Base-by-base conservation (phyloP, 1,284 basidiomycete species). In the Puccinia novopanici region DNA sequence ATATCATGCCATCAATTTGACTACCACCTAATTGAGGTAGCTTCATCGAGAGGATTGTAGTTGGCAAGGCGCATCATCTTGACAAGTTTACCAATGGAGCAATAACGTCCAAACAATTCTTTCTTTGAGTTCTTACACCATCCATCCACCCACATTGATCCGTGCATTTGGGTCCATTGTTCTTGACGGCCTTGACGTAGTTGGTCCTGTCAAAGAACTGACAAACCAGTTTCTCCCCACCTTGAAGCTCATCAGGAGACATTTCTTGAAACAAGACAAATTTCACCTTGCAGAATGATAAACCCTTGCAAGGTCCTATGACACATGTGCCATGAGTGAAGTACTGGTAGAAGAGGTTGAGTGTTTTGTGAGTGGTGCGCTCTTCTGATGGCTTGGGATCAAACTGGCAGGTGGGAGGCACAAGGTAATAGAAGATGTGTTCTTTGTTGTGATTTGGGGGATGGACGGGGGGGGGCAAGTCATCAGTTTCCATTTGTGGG, bases 251-350 rank as follows among this genome's bases (percentile, higher is more conserved):
- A n/a, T 22, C 22, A 9, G 55, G 55, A 9, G 55, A 57, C 55
- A 57, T 57, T n/a, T 22, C 6, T 6, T 22, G 6, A 30, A 57
- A 57, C 6, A 19, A 19, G 22, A 57, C 22, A 6, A 6, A n/a
- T 8, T 22, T 6, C 6, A 57, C 19, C 22, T 57, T 57, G 22
- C 19, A 30, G 55, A 57, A 57, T 6, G 55, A 22, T 9, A 19
- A 19, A 6, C 22, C 9, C 8, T 57, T 22, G 9, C 8, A 19
- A 5, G 55, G 55, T 5, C 8, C 55, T 9, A 57, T 57, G 55
- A 57, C 22, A 57, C 55, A 57, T 6, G 55, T 57, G 27, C 55
- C 55, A 57, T n/a, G n/a, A n/a, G n/a, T n/a, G n/a, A n/a, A n/a
- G n/a, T n/a, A n/a, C n/a, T n/a, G n/a, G n/a, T n/a, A n/a, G n/a